A percentile compares a stretch with the other conserved stretches of the same genome.
Conservation (phyloP, 2,329 filamentous ascomycete genomes). For the Apiospora aurea region DNA sequence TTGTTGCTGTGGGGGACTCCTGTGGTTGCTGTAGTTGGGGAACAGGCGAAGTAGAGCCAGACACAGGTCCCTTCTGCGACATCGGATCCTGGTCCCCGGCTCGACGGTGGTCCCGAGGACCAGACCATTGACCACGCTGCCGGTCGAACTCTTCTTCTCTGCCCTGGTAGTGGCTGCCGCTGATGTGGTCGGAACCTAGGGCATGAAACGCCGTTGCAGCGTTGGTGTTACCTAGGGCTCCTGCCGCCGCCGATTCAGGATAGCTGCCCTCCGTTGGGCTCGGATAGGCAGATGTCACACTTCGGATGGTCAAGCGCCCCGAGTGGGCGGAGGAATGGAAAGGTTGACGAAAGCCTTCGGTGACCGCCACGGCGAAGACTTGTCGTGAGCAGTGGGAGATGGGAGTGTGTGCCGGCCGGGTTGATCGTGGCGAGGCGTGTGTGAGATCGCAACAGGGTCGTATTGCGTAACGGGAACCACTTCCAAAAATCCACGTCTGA, state of each 20-base stretch:
- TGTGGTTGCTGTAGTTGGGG: slow-evolving; percentile 46
- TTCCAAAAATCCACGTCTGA: slow-evolving; percentile 17
- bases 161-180: neutral
- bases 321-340: slow-evolving; percentile 14
- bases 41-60: slow-evolving; percentile 62
- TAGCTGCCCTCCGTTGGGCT: slow-evolving; percentile 17
- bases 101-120: slow-evolving; percentile 56
- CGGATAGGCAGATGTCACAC: slow-evolving; percentile 6
- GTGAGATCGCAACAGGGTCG: slow-evolving; percentile 7
- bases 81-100: slow-evolving; percentile 68
- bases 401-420: neutral
- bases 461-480: slow-evolving; percentile 17
- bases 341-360: slow-evolving; percentile 26
- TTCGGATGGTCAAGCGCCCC: neutral
- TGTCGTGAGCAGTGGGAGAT: neutral
- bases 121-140: slow-evolving; percentile 62
- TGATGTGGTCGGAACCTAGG: neutral
- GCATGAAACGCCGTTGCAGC: neutral
- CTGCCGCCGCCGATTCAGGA: neutral
- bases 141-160: slow-evolving; percentile 28
- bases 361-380: slow-evolving; percentile 29
- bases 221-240: neutral
- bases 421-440: neutral
- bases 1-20: slow-evolving; percentile 50
- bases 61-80: slow-evolving; percentile 66